Base-by-base conservation (phyloP, 2,329 filamentous ascomycete genomes). In the Arthrobotrys conoides region DNA sequence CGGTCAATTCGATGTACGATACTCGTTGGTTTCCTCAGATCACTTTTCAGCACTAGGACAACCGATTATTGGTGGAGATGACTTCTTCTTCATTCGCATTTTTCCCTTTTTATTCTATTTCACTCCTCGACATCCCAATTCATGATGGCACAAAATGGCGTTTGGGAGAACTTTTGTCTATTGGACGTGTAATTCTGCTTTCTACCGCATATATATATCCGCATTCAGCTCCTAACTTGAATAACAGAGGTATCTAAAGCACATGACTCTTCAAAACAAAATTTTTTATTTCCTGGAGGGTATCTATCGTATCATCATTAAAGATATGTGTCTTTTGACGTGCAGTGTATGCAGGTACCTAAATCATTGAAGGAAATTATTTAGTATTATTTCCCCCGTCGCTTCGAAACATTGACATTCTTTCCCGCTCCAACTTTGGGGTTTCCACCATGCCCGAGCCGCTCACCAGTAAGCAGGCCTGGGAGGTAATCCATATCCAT, bases 401-500 rank as follows among this genome's bases (percentile, higher is more conserved):
- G 86, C 85, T 91, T 92, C 84, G 87, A 91, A 41, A 92, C 91
- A 85, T 99, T 99, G 66, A 98, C 89, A 83, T 91, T 93, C 83
- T 90, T 90, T 46, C 76, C 80, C 8, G 96, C 96, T 8, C 96
- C 96, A 10, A 98, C 90, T 83, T 90, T 91, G 76, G 93, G 89
- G 84, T 89, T 91, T 0, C 91, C 92, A 1, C 89, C 88, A 3
- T 85, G 85, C 55, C 88, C 89, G 6, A 83, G 76, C 46, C 86
- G 88, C 82, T 94, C 90, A 0, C 96, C 96, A 0, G 90, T 96
- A 83, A 99, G 83, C 59, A 99, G 92, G 38, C 90, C 88, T 0
- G 96, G 96, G 80, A 98, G 85, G 84, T 94, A 97, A 85, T 99
- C 95, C 83, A 96, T 91, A 83, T 98, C 95, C 95, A 98, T 96